phyloP scores from a whole-genome alignment of 2,329 filamentous ascomycete genomes.

The Alternaria sp. region DNA sequence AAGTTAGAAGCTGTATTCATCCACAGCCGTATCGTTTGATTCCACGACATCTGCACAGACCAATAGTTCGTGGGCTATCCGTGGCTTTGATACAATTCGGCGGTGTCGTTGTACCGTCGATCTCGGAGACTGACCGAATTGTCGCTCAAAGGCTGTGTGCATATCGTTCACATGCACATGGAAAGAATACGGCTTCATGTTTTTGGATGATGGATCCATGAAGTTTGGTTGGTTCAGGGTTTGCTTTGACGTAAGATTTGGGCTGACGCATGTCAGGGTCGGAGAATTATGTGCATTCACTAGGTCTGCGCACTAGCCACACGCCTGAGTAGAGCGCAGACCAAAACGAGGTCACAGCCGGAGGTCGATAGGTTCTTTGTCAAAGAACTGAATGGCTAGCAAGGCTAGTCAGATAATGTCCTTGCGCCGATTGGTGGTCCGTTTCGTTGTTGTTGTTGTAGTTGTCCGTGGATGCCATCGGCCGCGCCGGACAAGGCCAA shows the following conservation, averaged over 20 bases:
- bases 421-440: conserved; percentile 22
- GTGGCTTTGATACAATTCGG: conserved; percentile 37
- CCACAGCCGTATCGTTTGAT: conserved; percentile 35
- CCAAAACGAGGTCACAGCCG: background rate
- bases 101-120: conserved; percentile 36
- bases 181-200: conserved; percentile 9
- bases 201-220: background rate
- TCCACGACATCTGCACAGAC: conserved; percentile 42
- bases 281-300: background rate
- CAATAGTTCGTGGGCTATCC: conserved; percentile 46
- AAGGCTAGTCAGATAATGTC: background rate
- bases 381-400: background rate
- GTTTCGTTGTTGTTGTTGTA: conserved; percentile 16
- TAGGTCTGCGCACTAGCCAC: background rate
- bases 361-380: background rate
- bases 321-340: background rate
- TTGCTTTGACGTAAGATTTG: conserved; percentile 8
- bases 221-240: background rate
- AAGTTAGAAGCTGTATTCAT: conserved; percentile 25
- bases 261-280: background rate
- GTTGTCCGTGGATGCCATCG: conserved; percentile 37
- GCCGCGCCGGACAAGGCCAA: conserved; percentile 44
- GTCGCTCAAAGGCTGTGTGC: conserved; percentile 33
- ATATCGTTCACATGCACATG: conserved; percentile 21
- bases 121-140: conserved; percentile 32